A percentile compares a stretch with the other conserved stretches of the same genome.
These are phyloP conservation scores for Aspergillus piperis DNA, from an alignment of 2,329 filamentous ascomycete genomes.

Conservation along the genomic window DNA sequence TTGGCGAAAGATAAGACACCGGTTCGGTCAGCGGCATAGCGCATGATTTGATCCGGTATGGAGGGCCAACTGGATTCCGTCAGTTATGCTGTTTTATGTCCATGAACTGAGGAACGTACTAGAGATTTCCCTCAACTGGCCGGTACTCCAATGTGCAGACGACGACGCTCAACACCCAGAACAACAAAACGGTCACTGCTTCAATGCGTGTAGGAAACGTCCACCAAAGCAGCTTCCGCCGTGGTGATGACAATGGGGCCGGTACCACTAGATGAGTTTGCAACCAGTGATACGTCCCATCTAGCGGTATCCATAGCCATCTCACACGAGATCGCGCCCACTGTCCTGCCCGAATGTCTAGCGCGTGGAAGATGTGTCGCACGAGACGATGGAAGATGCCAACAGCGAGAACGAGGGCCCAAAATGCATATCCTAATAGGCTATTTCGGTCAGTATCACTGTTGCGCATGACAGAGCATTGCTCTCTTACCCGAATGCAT, in stretches of 20 bases:
- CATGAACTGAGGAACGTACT: constrained; percentile 34
- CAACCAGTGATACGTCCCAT: constrained; percentile 32
- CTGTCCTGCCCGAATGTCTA: constrained; percentile 7
- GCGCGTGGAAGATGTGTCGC: constrained; percentile 21
- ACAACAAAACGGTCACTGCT: constrained; percentile 46
- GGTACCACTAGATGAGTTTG: constrained; percentile 46
- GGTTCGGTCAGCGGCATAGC: constrained; percentile 64
- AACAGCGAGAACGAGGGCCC: constrained; percentile 38
- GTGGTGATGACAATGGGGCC: constrained; percentile 45
- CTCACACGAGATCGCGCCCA: neutral
- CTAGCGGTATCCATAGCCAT: constrained; percentile 8
- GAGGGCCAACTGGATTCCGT: constrained; percentile 31
- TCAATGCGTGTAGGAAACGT: constrained; percentile 54
- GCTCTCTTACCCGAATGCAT: constrained; percentile 39
- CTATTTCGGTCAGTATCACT: constrained; percentile 11
- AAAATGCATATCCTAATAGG: constrained; percentile 42
- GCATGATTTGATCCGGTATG: constrained; percentile 44
- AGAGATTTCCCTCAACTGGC: constrained; percentile 50
- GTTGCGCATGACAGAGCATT: neutral
- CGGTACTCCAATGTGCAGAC: constrained; percentile 50
- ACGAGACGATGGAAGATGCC: constrained; percentile 37
- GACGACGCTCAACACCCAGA: constrained; percentile 48
- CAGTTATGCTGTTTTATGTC: neutral
- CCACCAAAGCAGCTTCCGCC: constrained; percentile 45
- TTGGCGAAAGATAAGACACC: constrained; percentile 66